phyloP scores from a whole-genome alignment of 2,329 filamentous ascomycete species.

The Fusarium hostae region DNA sequence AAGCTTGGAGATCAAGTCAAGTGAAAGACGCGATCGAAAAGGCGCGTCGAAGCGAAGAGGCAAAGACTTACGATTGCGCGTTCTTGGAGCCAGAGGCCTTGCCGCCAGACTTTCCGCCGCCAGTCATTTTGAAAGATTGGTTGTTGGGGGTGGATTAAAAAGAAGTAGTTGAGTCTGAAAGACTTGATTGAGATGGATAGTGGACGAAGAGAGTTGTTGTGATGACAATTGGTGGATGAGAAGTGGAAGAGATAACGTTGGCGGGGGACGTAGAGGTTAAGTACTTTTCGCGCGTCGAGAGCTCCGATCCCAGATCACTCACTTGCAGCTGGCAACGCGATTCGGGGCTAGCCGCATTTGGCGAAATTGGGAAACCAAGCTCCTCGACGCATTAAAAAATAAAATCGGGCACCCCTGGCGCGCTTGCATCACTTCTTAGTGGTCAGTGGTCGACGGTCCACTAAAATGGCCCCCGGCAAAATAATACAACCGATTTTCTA shows the following conservation, averaged over 20 bases:
- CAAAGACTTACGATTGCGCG: conserved; percentile 89
- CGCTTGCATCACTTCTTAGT: conserved; percentile 24
- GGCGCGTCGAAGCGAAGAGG: conserved; percentile 3
- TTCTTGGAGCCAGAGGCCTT: conserved; percentile 99
- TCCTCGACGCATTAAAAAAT: conserved; percentile 43
- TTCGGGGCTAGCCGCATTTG: conserved; percentile 47
- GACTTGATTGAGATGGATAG: conserved; percentile 34
- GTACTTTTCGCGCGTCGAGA: conserved; percentile 63
- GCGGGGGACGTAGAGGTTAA: conserved; percentile 64
- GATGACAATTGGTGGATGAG: conserved; percentile 51
- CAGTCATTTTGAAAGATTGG: conserved; percentile 89
- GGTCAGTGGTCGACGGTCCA: neutral
- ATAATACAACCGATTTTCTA: conserved; percentile 42
- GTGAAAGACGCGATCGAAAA: neutral
- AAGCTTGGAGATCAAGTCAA: conserved; percentile 10
- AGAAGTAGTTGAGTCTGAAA: conserved; percentile 34
- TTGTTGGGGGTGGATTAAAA: conserved; percentile 40
- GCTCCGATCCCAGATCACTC: conserved; percentile 65
- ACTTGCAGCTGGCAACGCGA: conserved; percentile 50
- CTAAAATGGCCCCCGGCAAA: conserved; percentile 16
- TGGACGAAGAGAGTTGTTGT: conserved; percentile 51
- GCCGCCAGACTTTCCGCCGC: conserved; percentile 99
- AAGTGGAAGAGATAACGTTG: conserved; percentile 50
- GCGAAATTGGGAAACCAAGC: conserved; percentile 46
- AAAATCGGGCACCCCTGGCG: conserved; percentile 35